A percentile compares a stretch with the other conserved stretches of the same genome.
Conservation (phyloP, 2,329 filamentous ascomycete species). For the Didymella segeticola region DNA sequence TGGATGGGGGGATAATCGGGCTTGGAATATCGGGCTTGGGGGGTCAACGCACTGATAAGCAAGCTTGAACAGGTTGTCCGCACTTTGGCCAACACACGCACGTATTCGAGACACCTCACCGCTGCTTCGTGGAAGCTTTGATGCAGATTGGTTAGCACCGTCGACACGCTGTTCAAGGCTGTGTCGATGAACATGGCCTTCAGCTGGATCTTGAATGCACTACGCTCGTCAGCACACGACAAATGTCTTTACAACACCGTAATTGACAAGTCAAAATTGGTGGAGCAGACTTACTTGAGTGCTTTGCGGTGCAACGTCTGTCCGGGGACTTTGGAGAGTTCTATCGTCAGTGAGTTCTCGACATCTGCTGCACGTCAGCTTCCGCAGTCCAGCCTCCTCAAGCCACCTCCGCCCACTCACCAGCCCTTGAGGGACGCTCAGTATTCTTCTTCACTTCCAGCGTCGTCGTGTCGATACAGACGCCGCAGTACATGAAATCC, state of each 20-base stretch:
- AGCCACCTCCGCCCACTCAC: conserved; percentile 48
- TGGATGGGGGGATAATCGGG: conserved; percentile 10
- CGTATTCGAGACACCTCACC: conserved; percentile 71
- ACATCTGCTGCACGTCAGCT: conserved; percentile 53
- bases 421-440: conserved; percentile 57
- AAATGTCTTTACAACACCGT: background rate
- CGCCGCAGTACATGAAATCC: conserved; percentile 89
- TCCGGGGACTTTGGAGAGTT: conserved; percentile 74
- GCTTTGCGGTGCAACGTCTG: conserved; percentile 81
- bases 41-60: conserved; percentile 61
- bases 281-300: conserved; percentile 61
- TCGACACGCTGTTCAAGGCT: conserved; percentile 72
- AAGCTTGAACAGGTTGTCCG: conserved; percentile 66
- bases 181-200: conserved; percentile 86
- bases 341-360: conserved; percentile 78
- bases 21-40: conserved; percentile 1
- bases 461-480: conserved; percentile 74
- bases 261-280: background rate
- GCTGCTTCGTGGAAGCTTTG: conserved; percentile 79
- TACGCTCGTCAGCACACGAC: conserved; percentile 30
- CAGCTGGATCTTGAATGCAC: conserved; percentile 81
- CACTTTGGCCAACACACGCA: conserved; percentile 62
- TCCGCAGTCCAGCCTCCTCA: background rate
- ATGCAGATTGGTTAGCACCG: conserved; percentile 76
- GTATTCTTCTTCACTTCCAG: conserved; percentile 77